phyloP scores from a whole-genome alignment of 164 flowering plant genomes.

The Santalum album region DNA sequence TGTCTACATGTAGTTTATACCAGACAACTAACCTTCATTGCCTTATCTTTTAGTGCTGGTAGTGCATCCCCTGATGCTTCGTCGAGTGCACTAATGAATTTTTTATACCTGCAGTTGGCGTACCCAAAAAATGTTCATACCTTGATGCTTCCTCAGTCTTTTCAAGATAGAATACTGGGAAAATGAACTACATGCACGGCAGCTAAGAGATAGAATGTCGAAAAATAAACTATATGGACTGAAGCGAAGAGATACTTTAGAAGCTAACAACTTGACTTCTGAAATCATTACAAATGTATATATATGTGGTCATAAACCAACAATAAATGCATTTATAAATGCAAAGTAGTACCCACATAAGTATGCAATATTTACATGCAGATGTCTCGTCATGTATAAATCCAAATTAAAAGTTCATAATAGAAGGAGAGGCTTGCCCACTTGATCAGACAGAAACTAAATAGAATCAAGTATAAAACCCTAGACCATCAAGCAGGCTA shows the following conservation, averaged over 20 bases:
- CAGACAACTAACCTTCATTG: conserved; percentile 59
- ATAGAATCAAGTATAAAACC: background rate
- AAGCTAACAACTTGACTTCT: background rate
- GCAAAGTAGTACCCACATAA: too few species aligned
- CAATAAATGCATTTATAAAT: too few species aligned
- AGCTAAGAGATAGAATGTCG: background rate
- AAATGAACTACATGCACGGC: too few species aligned
- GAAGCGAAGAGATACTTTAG: too few species aligned
- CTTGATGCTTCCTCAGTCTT: too few species aligned
- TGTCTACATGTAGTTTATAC: conserved; percentile 1
- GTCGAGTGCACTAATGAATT: conserved; percentile 76
- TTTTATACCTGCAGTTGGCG: conserved; percentile 54
- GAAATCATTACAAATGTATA: too few species aligned
- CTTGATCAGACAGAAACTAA: background rate
- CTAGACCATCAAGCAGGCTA: background rate
- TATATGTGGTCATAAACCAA: too few species aligned
- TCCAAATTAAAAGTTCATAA: too few species aligned
- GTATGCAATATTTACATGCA: too few species aligned
- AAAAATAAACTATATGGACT: background rate
- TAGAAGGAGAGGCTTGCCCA: background rate
- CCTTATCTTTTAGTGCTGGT: conserved; percentile 65
- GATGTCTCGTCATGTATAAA: too few species aligned
- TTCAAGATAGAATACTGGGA: too few species aligned
- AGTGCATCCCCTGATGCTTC: conserved; percentile 88
- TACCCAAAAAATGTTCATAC: too few species aligned